Base-by-base conservation (phyloP, 805 yeast genomes). In the Barnettozyma siamensis region DNA sequence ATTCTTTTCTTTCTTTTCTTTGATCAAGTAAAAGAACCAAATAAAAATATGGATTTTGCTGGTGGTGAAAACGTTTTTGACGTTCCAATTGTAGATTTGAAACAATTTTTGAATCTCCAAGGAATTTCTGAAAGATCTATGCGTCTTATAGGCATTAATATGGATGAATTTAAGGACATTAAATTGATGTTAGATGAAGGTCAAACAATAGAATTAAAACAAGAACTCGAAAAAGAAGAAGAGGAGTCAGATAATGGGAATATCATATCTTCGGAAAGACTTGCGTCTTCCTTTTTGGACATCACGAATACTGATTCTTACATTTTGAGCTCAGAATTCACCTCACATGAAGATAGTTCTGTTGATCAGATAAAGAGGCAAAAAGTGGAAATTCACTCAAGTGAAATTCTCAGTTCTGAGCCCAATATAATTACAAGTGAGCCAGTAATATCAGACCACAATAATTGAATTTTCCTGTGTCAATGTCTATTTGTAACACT, bases 351-450 rank as follows among this genome's bases (percentile, higher is more conserved):
- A 4, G 15, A 7, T 11, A 17, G 21, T 13, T n/a, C 26, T 15
- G 10, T 21, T 21, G 24, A 21, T 21, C 24, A 21, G 9, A 21
- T 35, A 5, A 42, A 38, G 19, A 30, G 42, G 15, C 39, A 20
- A 23, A 35, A 35, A 26, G 4, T 26, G 13, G 41, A 29, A 6
- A 10, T 12, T 15, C 31, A 21, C 17, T 7, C 36, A 19, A 28
- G 31, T 24, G 43, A 38, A 8, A 30, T 32, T 19, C 34, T 46
- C 1, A 21, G 37, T 9, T 44, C 50, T 16, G 50, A 48, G 7
- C 41, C 34, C 7, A 41, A 44, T 4, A 48, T 48, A 12, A 24
- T 48, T 3, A 29, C 44, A 12, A 46, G 51, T 29, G 34, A 19
- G 15, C 29, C 15, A 20, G 33, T 24, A 7, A 21, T 21, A 21